Conservation (phyloP, 73 alveolate species). For the Uronychia setigera region DNA sequence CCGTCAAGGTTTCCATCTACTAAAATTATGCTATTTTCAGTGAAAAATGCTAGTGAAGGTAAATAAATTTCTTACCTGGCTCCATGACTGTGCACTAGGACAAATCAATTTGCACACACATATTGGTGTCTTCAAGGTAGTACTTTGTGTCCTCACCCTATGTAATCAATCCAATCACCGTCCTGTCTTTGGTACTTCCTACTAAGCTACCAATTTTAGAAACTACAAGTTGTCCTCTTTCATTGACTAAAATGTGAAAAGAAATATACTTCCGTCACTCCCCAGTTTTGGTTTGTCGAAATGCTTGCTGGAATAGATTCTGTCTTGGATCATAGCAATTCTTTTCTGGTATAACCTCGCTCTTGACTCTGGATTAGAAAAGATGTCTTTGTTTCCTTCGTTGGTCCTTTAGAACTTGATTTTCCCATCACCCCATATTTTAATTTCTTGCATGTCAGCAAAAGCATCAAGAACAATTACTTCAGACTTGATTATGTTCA, state of each 20-base stretch:
- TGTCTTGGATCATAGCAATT: constrained; percentile 1
- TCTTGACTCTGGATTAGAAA: constrained; percentile 11
- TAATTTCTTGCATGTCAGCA: constrained; percentile 4
- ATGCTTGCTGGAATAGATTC: not conserved
- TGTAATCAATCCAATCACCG: constrained; percentile 40
- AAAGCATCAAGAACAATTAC: constrained; percentile 19
- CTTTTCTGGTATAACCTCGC: constrained; percentile 5
- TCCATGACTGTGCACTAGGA: constrained; percentile 26
- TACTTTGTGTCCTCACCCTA: constrained; percentile 49
- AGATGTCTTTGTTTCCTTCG: not conserved
- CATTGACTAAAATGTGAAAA: not conserved
- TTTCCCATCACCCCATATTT: not conserved
- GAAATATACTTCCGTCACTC: not conserved
- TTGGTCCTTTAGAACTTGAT: not conserved
- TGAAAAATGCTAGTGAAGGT: constrained; percentile 43
- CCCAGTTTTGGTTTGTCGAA: not conserved
- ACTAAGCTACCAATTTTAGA: not conserved
- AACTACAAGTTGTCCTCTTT: not conserved
- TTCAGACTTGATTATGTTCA: not conserved
- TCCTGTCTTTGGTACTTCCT: constrained; percentile 22
- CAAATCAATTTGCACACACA: constrained; percentile 28
- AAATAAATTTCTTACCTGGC: not conserved
- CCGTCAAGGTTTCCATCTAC: constrained; percentile 37
- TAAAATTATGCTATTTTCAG: constrained; percentile 43
- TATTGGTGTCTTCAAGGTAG: constrained; percentile 40